Evolutionary conservation across 2,329 filamentous ascomycete species (phyloP).

Genomic region (Stemphylium vesicarium): DNA sequence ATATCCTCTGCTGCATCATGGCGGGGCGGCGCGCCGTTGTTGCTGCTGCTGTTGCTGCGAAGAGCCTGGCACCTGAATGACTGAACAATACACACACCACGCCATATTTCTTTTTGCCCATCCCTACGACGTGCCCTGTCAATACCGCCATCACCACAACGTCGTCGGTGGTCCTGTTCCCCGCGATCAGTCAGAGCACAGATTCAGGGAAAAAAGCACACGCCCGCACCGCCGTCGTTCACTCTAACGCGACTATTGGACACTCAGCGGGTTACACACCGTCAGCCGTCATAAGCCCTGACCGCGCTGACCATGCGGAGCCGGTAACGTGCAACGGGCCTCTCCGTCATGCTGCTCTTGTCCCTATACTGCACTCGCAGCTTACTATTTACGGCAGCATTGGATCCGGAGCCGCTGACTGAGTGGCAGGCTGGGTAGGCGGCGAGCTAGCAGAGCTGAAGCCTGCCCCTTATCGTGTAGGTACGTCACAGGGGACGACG

Average conservation of each 20-base stretch:
- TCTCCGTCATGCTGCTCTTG: no score
- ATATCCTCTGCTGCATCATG: conserved; percentile 1
- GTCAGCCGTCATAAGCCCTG: conserved; percentile 18
- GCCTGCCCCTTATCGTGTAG: conserved; percentile 1
- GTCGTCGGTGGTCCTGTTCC: not conserved
- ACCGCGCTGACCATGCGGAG: conserved; percentile 7
- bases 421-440: not conserved
- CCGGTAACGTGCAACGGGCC: conserved; percentile 5
- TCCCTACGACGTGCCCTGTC: not conserved
- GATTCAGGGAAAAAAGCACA: conserved; percentile 19
- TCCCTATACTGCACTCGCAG: no score
- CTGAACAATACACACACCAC: not conserved
- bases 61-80: not conserved
- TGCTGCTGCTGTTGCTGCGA: not conserved
- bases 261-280: conserved; percentile 1
- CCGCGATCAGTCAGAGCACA: conserved; percentile 7
- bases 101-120: not conserved
- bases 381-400: not conserved
- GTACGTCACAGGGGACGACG: conserved; percentile 10
- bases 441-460: not conserved
- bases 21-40: conserved; percentile 2
- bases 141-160: not conserved
- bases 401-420: not conserved
- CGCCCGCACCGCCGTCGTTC: conserved; percentile 4
- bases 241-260: not conserved